Base-by-base conservation (phyloP, 2,329 filamentous ascomycete genomes). In the Trichoderma polysporum region DNA sequence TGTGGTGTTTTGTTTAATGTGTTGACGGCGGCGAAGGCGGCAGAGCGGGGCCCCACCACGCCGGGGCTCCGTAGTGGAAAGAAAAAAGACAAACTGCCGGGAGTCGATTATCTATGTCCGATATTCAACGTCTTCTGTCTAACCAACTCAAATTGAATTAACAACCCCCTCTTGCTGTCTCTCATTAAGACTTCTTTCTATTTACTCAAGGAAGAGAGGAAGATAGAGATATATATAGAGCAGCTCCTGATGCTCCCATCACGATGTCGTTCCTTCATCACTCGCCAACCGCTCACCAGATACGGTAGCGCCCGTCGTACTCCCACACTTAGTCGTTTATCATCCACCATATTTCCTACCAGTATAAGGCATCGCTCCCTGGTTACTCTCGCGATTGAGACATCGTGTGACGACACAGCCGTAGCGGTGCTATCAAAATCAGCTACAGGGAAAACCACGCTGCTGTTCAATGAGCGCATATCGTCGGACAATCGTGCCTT, bases 381-480 rank as follows among this genome's bases (percentile, higher is more conserved):
- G 66, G 75, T 85, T 19, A 88, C 86, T 5, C 85, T 94, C 57
- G 91, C 91, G 61, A 93, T 95, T 74, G 92, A 95, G 77, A 91
- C 90, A 10, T 93, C 91, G 2, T 95, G 94, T 83, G 94, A 98
- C 79, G 94, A 98, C 81, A 97, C 94, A 1, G 94, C 91, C 67
- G 93, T 97, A 22, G 91, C 94, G 33, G 79, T 98, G 56, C 83
- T 97, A 45, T 87, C 91, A 63, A 90, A 88, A 59, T 70, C 71
- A n/a, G 37, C 33, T n/a, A 22, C n/a, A 7, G 54, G 65, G 68
- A 73, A 72, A 60, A 87, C 90, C 10, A 82, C 79, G 6, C 84
- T 97, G 2, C 88, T 91, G 72, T 96, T 93, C 81, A 90, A 97
- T 76, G 84, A 90, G 73, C 95, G 92, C 73, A 79, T 94, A 69